These are phyloP conservation scores for Phragmites australis DNA, from an alignment of 176 grass and related monocot genomes.

Conservation along the genomic window DNA sequence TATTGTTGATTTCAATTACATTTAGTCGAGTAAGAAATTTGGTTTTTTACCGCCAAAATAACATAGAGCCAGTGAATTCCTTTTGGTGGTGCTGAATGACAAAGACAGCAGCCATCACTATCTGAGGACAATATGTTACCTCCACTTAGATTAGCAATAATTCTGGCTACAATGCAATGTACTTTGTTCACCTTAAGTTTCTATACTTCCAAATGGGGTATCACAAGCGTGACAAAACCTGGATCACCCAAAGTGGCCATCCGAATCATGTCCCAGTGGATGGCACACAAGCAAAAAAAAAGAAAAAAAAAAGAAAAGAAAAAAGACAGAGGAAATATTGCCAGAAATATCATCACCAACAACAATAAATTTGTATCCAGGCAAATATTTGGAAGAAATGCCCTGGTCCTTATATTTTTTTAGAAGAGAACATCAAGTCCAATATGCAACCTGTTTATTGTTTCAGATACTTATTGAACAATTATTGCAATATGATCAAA, in stretches of 20 bases:
- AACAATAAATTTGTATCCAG: too few species aligned
- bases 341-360: too few species aligned
- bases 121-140: neutral
- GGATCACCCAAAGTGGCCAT: slow-evolving; percentile 15
- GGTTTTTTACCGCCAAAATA: neutral
- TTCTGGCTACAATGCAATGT: neutral
- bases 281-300: neutral
- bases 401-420: neutral
- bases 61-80: neutral
- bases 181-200: neutral
- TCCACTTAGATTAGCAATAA: neutral
- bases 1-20: neutral
- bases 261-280: slow-evolving; percentile 22
- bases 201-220: neutral
- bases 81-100: slow-evolving; percentile 17
- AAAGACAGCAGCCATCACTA: neutral
- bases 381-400: too few species aligned
- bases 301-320: neutral
- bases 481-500: too few species aligned
- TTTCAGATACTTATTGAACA: too few species aligned
- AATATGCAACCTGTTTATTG: neutral
- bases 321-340: too few species aligned
- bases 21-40: neutral
- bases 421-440: neutral
- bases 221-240: neutral